A percentile compares a stretch with the other conserved stretches of the same genome.
Conservation (phyloP, 2,329 filamentous ascomycete genomes). For the Aspergillus aculeatus region DNA sequence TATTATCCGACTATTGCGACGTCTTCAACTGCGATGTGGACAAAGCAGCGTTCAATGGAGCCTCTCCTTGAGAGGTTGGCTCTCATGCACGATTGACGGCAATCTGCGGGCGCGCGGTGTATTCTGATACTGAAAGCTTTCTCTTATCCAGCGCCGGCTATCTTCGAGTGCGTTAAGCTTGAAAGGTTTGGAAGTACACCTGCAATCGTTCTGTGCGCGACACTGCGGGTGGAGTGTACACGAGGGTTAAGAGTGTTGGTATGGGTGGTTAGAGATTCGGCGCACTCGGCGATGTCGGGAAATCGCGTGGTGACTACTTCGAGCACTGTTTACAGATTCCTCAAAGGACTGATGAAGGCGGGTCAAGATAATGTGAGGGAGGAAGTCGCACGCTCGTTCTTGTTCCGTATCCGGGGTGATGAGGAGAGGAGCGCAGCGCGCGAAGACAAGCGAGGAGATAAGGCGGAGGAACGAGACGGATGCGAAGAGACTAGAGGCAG, state of each 20-base stretch:
- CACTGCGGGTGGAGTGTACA: neutral
- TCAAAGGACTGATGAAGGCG: neutral
- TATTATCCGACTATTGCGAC: slow-evolving; percentile 17
- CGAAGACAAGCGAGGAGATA: slow-evolving; percentile 11
- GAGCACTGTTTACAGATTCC: neutral
- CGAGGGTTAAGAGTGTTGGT: slow-evolving; percentile 1
- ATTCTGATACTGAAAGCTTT: neutral
- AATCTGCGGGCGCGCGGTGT: neutral
- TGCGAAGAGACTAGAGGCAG: slow-evolving; percentile 10
- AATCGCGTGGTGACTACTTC: neutral
- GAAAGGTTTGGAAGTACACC: neutral
- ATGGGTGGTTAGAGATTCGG: neutral
- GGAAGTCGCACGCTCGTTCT: slow-evolving; percentile 15
- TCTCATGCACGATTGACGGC: slow-evolving; percentile 15
- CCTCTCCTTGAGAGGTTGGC: slow-evolving; percentile 6
- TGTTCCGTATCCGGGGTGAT: slow-evolving; percentile 9
- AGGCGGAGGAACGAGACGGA: slow-evolving; percentile 1
- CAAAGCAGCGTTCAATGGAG: slow-evolving; percentile 8
- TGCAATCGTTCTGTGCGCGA: neutral
- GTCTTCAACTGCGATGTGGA: slow-evolving; percentile 18
- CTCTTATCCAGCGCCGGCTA: neutral
- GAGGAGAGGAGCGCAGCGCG: slow-evolving; percentile 20
- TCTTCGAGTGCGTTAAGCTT: neutral
- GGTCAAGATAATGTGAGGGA: neutral
- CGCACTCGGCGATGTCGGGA: neutral